phyloP scores from a whole-genome alignment of 345 rosid genomes.

The Lagerstroemia speciosa region DNA sequence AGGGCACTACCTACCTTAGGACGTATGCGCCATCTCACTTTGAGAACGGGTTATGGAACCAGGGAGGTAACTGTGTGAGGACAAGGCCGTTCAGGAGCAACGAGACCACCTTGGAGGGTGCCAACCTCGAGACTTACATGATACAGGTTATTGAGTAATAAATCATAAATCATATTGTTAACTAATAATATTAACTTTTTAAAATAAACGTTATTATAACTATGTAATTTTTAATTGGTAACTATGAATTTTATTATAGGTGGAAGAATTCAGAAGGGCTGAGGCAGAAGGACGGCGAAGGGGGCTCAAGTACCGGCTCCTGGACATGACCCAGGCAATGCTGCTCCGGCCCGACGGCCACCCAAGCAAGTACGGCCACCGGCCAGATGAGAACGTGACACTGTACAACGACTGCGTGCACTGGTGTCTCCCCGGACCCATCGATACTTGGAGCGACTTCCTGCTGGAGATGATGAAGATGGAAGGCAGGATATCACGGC shows the following conservation, averaged over 20 bases:
- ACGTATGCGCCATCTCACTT: slow-evolving; percentile 75
- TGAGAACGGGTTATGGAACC: slow-evolving; percentile 69
- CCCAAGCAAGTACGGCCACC: slow-evolving; percentile 62
- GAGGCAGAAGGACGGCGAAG: slow-evolving; percentile 39
- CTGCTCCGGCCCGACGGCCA: slow-evolving; percentile 76
- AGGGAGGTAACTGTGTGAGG: slow-evolving; percentile 72
- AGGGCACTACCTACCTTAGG: slow-evolving; percentile 53
- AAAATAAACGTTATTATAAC: no score
- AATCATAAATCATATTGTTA: no score
- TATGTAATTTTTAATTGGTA: no score
- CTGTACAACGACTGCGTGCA: slow-evolving; percentile 83
- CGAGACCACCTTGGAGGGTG: slow-evolving; percentile 44
- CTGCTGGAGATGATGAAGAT: slow-evolving; percentile 73
- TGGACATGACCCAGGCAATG: slow-evolving; percentile 54
- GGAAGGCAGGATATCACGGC: slow-evolving; percentile 33
- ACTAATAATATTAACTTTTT: no score
- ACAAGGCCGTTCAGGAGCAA: slow-evolving; percentile 42
- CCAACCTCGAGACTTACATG: slow-evolving; percentile 43
- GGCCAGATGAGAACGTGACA: slow-evolving; percentile 53
- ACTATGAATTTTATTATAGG: no score
- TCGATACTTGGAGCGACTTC: slow-evolving; percentile 75
- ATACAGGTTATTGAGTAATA: no score
- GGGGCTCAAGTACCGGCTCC: slow-evolving; percentile 45
- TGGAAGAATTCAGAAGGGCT: slow-evolving; percentile 63
- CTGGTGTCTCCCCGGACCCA: slow-evolving; percentile 92